These are phyloP conservation scores for Quercus aquifolioides DNA, from an alignment of 306 rosid species.

Conservation along the genomic window DNA sequence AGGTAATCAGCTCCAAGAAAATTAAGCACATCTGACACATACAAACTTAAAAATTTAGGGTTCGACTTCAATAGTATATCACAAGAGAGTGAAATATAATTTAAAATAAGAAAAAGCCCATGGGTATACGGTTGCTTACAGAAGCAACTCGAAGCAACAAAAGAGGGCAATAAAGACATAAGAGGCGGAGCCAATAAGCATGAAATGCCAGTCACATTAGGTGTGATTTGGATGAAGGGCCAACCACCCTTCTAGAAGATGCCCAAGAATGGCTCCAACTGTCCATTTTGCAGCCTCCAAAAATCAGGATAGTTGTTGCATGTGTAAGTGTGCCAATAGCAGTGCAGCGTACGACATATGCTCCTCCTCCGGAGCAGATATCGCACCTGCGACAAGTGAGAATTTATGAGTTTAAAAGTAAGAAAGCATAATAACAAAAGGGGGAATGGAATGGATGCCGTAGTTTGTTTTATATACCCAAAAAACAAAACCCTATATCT, in stretches of 20 bases:
- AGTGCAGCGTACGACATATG: slow-evolving; percentile 99
- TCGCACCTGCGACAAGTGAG: slow-evolving; percentile 99
- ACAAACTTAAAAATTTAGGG: slow-evolving; percentile 13
- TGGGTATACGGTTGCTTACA: slow-evolving; percentile 97
- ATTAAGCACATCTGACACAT: slow-evolving; percentile 15
- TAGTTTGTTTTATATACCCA: slow-evolving; percentile 24
- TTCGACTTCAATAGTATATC: slow-evolving; percentile 19
- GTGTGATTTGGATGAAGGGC: slow-evolving; percentile 91
- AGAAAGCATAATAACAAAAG: slow-evolving; percentile 19
- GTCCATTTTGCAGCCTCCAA: slow-evolving; percentile 99
- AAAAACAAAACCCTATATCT: slow-evolving; percentile 15
- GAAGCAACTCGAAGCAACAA: slow-evolving; percentile 98
- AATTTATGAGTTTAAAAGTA: slow-evolving; percentile 71
- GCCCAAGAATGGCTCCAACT: slow-evolving; percentile 98
- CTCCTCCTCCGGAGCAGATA: slow-evolving; percentile 99
- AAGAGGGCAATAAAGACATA: slow-evolving; percentile 89
- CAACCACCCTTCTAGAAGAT: slow-evolving; percentile 92
- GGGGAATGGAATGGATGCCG: slow-evolving; percentile 33
- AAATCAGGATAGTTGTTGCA: slow-evolving; percentile 95
- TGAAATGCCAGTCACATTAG: slow-evolving; percentile 94
- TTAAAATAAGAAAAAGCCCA: slow-evolving; percentile 54
- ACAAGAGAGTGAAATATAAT: slow-evolving; percentile 6
- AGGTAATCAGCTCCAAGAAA: slow-evolving; percentile 35
- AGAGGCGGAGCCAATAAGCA: slow-evolving; percentile 90
- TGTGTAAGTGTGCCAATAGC: slow-evolving; percentile 92